Evolutionary conservation across 148 eudicot species (phyloP).

Genomic region (Rhododendron williamsianum): DNA sequence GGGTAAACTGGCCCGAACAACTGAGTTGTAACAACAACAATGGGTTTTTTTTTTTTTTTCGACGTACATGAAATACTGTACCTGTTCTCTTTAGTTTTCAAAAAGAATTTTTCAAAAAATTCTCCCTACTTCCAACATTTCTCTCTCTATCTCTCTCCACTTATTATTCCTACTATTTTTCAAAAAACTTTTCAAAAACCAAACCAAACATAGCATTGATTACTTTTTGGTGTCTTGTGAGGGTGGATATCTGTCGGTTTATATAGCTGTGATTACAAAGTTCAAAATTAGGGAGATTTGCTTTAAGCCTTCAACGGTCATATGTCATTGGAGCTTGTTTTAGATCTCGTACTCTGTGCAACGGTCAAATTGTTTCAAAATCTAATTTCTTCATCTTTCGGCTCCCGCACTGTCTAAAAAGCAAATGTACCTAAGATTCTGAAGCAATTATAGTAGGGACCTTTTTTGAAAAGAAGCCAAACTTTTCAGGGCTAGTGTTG

Average conservation of each 20-base stretch:
- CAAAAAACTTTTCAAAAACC: too few relatives aligned
- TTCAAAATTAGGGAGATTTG: not conserved
- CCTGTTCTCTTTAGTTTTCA: too few relatives aligned
- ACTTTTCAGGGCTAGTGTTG: not conserved
- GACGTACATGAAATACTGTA: too few relatives aligned
- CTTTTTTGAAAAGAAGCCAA: not conserved
- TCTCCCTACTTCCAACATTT: too few relatives aligned
- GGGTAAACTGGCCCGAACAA: too few relatives aligned
- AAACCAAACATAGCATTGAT: too few relatives aligned
- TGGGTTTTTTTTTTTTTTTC: too few relatives aligned
- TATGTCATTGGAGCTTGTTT: not conserved
- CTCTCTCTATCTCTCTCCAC: too few relatives aligned
- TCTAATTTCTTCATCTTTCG: not conserved
- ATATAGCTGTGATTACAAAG: not conserved
- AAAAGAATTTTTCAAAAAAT: too few relatives aligned
- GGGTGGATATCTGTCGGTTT: not conserved
- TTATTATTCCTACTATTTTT: too few relatives aligned
- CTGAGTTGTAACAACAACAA: too few relatives aligned
- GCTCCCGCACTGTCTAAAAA: not conserved
- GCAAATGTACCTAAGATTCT: not conserved
- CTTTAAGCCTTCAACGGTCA: not conserved
- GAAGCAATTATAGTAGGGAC: too few relatives aligned
- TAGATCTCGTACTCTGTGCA: not conserved
- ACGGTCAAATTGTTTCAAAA: not conserved
- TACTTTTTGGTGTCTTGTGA: not conserved